These are phyloP conservation scores for Teunomyces panamensis DNA, from an alignment of 805 yeast genomes.

Conservation along the genomic window DNA sequence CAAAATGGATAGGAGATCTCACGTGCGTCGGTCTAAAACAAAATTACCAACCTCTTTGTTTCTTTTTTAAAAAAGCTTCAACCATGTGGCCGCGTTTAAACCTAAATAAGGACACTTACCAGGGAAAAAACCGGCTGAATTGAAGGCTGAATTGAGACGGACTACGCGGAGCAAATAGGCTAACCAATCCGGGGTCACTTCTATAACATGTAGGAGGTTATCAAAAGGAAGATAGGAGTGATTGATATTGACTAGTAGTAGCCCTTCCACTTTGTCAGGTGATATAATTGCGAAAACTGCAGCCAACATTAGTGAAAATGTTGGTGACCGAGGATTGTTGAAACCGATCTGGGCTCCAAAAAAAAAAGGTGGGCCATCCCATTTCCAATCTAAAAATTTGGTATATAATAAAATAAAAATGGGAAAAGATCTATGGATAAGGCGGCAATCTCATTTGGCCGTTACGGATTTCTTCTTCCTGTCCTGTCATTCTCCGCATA, in stretches of 20 bases:
- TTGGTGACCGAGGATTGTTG: neutral
- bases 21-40: neutral
- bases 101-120: neutral
- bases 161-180: neutral
- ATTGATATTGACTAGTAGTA: neutral
- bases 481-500: too few relatives aligned
- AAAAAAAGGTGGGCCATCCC: neutral
- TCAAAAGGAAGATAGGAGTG: too few relatives aligned
- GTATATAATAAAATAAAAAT: too few relatives aligned
- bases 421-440: too few relatives aligned
- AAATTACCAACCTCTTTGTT: neutral
- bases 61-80: neutral
- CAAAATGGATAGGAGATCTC: neutral
- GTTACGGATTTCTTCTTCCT: too few relatives aligned
- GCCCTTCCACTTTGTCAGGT: neutral
- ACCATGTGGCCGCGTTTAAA: neutral
- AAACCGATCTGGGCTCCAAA: neutral
- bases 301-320: neutral
- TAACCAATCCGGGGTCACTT: too few relatives aligned
- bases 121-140: too few relatives aligned
- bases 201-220: too few relatives aligned
- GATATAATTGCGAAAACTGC: neutral
- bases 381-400: neutral
- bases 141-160: neutral
- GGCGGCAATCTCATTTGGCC: too few relatives aligned